Evolutionary conservation across 2,329 filamentous ascomycete genomes (phyloP).

Genomic region (Fusarium poae): DNA sequence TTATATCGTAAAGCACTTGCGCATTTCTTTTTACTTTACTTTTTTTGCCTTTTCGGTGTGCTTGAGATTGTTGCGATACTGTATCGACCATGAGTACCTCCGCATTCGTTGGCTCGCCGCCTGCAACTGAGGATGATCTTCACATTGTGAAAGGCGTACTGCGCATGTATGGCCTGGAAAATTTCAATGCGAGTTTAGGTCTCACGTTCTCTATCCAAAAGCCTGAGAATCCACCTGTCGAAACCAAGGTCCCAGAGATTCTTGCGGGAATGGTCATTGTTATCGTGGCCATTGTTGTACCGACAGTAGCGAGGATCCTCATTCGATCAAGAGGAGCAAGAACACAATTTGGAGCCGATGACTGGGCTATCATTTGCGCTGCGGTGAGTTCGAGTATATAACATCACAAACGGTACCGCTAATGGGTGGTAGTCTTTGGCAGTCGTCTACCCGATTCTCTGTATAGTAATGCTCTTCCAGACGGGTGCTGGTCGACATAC

Average conservation of each 20-base stretch:
- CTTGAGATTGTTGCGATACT: neutral
- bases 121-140: slow-evolving; percentile 14
- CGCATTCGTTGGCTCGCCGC: slow-evolving; percentile 25
- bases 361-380: slow-evolving; percentile 26
- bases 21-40: neutral
- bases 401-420: neutral
- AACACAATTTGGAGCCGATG: slow-evolving; percentile 18
- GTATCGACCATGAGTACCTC: slow-evolving; percentile 4
- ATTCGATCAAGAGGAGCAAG: slow-evolving; percentile 13
- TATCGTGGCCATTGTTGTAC: slow-evolving; percentile 29
- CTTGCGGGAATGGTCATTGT: slow-evolving; percentile 29
- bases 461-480: slow-evolving; percentile 20
- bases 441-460: slow-evolving; percentile 16
- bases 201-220: slow-evolving; percentile 15
- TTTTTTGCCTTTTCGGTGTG: neutral
- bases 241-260: slow-evolving; percentile 21
- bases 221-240: slow-evolving; percentile 13
- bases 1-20: neutral
- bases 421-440: slow-evolving; percentile 7
- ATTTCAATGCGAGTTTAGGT: slow-evolving; percentile 14
- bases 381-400: slow-evolving; percentile 2
- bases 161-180: slow-evolving; percentile 18
- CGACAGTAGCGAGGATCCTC: slow-evolving; percentile 10
- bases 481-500: slow-evolving; percentile 23
- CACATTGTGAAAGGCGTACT: slow-evolving; percentile 23